phyloP scores from a whole-genome alignment of 352 stramenopile genomes.

The Elongisporangium prolatum region DNA sequence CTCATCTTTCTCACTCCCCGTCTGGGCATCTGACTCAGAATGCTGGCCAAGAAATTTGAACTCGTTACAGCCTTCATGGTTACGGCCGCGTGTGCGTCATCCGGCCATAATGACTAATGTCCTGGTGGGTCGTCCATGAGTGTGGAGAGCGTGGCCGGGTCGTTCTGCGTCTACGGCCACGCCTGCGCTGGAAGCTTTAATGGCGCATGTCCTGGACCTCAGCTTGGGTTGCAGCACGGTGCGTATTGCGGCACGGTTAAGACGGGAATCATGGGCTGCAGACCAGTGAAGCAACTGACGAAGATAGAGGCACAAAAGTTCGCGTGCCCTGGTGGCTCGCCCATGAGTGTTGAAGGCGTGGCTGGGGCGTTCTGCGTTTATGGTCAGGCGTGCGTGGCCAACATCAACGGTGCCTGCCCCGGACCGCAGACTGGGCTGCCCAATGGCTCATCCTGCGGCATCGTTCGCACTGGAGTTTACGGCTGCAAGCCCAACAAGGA shows the following conservation, averaged over 20 bases:
- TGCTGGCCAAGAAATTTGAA: not conserved
- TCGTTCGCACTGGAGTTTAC: slow-evolving; percentile 27
- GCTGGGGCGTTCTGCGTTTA: slow-evolving; percentile 25
- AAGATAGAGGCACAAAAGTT: not conserved
- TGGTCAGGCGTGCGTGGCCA: slow-evolving; percentile 20
- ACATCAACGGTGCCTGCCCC: slow-evolving; percentile 21
- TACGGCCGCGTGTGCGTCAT: not conserved
- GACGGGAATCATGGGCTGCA: slow-evolving; percentile 26
- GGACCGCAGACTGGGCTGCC: slow-evolving; percentile 17
- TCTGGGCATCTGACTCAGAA: not conserved
- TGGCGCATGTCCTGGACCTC: slow-evolving; percentile 11
- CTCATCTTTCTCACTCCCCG: too few species aligned
- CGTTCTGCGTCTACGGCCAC: slow-evolving; percentile 15
- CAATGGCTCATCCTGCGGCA: slow-evolving; percentile 27
- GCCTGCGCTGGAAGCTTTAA: slow-evolving; percentile 11
- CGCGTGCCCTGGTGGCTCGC: not conserved
- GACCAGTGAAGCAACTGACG: not conserved
- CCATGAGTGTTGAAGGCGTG: slow-evolving; percentile 26
- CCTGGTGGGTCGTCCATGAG: slow-evolving; percentile 5
- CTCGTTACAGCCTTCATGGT: not conserved
- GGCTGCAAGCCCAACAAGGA: slow-evolving; percentile 10
- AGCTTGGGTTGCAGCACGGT: slow-evolving; percentile 10
- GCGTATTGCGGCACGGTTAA: slow-evolving; percentile 19
- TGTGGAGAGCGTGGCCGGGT: slow-evolving; percentile 14
- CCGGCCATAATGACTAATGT: not conserved